Conservation (phyloP, 352 stramenopile genomes). For the Blastocystis sp. region DNA sequence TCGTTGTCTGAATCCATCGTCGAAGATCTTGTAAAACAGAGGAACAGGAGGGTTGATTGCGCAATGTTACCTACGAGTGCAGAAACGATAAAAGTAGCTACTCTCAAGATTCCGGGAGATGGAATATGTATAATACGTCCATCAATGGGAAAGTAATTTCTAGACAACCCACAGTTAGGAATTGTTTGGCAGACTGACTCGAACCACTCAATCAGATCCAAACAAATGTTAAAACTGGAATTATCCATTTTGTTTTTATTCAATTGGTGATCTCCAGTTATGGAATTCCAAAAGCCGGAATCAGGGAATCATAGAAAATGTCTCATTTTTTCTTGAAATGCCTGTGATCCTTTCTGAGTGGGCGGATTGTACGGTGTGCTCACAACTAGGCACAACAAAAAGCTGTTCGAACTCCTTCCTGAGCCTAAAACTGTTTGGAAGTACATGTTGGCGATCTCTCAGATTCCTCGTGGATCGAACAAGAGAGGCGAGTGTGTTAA, state of each 20-base stretch:
- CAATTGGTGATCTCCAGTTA: background rate
- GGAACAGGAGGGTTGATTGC: conserved; percentile 1
- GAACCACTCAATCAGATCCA: conserved; percentile 48
- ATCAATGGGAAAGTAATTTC: conserved; percentile 22
- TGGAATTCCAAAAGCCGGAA: background rate
- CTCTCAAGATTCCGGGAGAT: conserved; percentile 1
- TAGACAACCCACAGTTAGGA: conserved; percentile 16
- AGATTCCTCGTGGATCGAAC: conserved; percentile 58
- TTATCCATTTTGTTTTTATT: conserved; percentile 10
- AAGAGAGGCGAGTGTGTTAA: conserved; percentile 51
- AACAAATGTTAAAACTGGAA: conserved; percentile 11
- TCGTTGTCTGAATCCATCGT: conserved; percentile 1
- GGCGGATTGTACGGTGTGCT: background rate
- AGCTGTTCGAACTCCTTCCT: conserved; percentile 44
- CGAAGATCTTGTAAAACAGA: conserved; percentile 2
- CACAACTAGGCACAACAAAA: conserved; percentile 30
- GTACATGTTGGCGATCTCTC: conserved; percentile 56
- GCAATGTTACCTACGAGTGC: background rate
- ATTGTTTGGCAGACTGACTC: conserved; percentile 33
- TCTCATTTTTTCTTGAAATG: conserved; percentile 56
- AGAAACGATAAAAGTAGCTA: background rate
- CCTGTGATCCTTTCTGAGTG: conserved; percentile 50
- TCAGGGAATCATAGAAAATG: background rate
- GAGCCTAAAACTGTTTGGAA: conserved; percentile 51
- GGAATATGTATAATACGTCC: background rate